Evolutionary conservation across 306 rosid genomes (phyloP).

Genomic region (Trifolium dubium): DNA sequence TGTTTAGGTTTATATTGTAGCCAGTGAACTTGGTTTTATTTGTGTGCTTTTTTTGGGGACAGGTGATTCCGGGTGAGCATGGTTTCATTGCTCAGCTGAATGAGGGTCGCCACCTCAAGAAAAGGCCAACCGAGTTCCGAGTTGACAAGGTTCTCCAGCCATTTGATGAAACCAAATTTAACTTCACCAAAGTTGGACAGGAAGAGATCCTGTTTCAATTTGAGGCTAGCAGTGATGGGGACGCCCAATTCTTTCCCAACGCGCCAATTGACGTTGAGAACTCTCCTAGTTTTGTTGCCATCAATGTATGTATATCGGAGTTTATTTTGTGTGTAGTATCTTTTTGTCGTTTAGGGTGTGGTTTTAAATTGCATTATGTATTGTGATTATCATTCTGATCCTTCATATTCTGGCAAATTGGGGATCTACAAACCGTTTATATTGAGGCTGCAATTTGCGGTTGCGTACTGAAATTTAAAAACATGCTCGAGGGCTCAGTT

Average conservation of each 20-base stretch:
- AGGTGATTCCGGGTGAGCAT: slow-evolving; percentile 84
- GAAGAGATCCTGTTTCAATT: slow-evolving; percentile 92
- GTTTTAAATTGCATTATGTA: background rate
- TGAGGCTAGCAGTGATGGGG: slow-evolving; percentile 68
- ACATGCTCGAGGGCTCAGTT: background rate
- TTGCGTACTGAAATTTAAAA: background rate
- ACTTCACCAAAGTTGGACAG: slow-evolving; percentile 98
- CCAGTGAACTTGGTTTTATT: slow-evolving; percentile 9
- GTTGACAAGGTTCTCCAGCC: slow-evolving; percentile 98
- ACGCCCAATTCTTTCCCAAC: slow-evolving; percentile 69
- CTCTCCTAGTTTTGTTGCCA: slow-evolving; percentile 88
- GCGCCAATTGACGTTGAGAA: slow-evolving; percentile 71
- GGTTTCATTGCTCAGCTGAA: slow-evolving; percentile 98
- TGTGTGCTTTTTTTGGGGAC: background rate
- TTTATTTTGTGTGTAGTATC: background rate
- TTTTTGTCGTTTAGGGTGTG: background rate
- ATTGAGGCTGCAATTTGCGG: background rate
- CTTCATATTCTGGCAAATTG: background rate
- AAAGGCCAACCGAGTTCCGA: slow-evolving; percentile 92
- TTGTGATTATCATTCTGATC: background rate
- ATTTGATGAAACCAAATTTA: slow-evolving; percentile 86
- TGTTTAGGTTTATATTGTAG: background rate
- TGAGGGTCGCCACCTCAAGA: slow-evolving; percentile 97
- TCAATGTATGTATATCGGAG: slow-evolving; percentile 60
- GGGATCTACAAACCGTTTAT: background rate